Conservation (phyloP, 345 rosid species). For the Syzygium oleosum region DNA sequence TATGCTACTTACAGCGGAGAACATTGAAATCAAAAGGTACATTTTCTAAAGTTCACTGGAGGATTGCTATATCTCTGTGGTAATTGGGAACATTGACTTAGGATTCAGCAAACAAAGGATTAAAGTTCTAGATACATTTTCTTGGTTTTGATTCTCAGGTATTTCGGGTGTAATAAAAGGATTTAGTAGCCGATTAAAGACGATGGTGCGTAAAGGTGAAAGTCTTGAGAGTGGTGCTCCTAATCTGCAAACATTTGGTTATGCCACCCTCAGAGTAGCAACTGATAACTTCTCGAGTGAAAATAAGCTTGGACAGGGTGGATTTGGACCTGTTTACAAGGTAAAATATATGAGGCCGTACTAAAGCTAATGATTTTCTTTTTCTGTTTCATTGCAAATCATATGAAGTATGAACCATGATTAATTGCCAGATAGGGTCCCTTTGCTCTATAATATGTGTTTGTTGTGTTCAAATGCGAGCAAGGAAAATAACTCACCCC, state of each 20-base stretch:
- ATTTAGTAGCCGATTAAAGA: background rate
- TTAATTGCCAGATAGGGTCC: background rate
- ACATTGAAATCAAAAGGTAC: conserved; percentile 13
- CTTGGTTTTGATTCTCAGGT: background rate
- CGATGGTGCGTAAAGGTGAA: background rate
- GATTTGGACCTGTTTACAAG: conserved; percentile 42
- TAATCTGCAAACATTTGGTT: conserved; percentile 14
- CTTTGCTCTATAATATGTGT: background rate
- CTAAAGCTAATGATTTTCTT: background rate
- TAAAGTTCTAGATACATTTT: background rate
- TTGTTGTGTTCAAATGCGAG: background rate
- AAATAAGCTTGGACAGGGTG: conserved; percentile 37
- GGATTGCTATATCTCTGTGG: background rate
- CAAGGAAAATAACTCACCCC: background rate
- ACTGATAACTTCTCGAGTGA: conserved; percentile 24
- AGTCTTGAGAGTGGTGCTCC: conserved; percentile 6
- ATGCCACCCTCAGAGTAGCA: conserved; percentile 17
- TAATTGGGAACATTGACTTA: background rate
- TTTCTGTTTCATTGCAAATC: background rate
- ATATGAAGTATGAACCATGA: background rate
- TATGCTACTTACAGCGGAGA: conserved; percentile 7
- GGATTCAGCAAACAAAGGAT: background rate
- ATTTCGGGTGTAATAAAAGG: background rate
- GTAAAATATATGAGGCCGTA: background rate
- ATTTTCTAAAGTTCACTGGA: background rate